phyloP scores from a whole-genome alignment of 257 asterid genomes.

The Plantago major region DNA sequence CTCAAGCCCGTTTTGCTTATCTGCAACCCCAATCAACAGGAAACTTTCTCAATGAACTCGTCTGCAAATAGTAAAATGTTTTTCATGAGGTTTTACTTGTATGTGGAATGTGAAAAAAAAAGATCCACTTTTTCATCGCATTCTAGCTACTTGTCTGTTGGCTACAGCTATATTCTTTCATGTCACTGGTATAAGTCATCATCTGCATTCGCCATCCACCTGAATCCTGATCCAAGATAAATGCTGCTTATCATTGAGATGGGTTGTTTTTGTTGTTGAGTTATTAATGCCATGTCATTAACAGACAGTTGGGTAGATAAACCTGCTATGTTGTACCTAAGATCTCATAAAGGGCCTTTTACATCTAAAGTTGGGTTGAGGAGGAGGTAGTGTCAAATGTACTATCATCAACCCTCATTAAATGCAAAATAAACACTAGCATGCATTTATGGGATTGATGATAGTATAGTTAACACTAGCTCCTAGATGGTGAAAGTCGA shows the following conservation, averaged over 20 bases:
- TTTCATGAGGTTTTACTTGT: no score
- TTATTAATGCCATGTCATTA: conserved; percentile 1
- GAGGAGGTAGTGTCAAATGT: no score
- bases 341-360: no score
- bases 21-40: no score
- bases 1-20: no score
- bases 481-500: background rate
- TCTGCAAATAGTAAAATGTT: no score
- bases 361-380: no score
- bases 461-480: conserved; percentile 3
- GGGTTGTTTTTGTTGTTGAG: conserved; percentile 1
- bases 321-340: background rate
- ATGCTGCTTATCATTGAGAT: background rate
- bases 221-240: no score
- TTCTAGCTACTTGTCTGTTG: background rate
- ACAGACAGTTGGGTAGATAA: conserved; percentile 22
- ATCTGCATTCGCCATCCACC: background rate
- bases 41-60: no score
- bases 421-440: no score
- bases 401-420: no score
- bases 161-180: background rate
- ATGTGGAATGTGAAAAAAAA: background rate
- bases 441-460: no score
- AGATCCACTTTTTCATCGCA: background rate
- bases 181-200: background rate